Conservation (phyloP, 176 grass and related monocot genomes). For the Aegilops bicornis region DNA sequence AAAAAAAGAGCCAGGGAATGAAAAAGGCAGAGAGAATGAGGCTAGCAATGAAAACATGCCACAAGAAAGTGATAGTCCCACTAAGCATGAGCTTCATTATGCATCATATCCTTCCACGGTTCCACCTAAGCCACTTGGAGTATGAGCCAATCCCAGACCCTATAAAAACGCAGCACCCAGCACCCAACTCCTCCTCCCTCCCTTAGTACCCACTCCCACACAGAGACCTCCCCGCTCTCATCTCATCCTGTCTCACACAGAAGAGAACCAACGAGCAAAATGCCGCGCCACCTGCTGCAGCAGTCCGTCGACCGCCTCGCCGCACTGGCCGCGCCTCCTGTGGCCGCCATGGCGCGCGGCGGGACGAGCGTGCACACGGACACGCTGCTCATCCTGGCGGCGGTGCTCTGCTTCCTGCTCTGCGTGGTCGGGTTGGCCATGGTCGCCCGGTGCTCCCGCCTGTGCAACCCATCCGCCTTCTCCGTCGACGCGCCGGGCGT, state of each 20-base stretch:
- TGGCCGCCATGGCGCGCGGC: not conserved
- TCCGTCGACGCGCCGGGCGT: not conserved
- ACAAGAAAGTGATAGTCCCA: slow-evolving; percentile 1
- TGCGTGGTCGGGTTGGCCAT: slow-evolving; percentile 40
- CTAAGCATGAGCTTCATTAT: not conserved
- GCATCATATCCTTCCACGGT: not conserved
- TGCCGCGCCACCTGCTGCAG: slow-evolving; percentile 18
- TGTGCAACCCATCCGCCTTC: slow-evolving; percentile 49
- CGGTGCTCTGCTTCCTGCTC: slow-evolving; percentile 67
- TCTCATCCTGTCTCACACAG: no score
- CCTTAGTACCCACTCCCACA: not conserved
- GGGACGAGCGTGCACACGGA: slow-evolving; percentile 49
- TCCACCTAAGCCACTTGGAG: not conserved
- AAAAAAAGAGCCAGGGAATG: no score
- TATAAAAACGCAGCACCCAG: slow-evolving; percentile 27
- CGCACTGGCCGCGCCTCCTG: not conserved
- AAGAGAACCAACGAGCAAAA: not conserved
- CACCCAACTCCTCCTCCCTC: not conserved
- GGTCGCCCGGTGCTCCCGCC: slow-evolving; percentile 44
- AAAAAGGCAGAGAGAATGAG: not conserved
- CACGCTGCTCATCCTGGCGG: slow-evolving; percentile 63
- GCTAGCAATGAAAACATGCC: not conserved
- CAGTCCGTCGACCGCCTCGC: slow-evolving; percentile 21
- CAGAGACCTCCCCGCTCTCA: not conserved
- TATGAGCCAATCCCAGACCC: not conserved